Conservation (phyloP, 2,329 filamentous ascomycete species). For the Stachybotrys elegans region DNA sequence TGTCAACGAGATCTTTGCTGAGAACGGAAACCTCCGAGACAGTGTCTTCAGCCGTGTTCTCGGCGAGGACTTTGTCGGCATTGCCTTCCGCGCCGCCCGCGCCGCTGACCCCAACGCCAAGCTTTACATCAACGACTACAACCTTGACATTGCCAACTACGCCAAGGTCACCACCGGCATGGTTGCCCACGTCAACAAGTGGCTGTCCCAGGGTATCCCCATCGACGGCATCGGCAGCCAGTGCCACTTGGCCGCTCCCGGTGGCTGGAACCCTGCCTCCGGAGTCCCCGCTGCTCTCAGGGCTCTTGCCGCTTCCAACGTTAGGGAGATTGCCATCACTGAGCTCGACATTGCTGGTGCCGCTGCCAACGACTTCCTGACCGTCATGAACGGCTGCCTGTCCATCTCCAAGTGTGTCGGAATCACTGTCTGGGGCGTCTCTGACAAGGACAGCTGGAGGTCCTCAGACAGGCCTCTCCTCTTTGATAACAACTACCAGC, state of each 20-base stretch:
- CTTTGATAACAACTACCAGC: slow-evolving; percentile 45
- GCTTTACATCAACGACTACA: slow-evolving; percentile 74
- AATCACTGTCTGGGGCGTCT: slow-evolving; percentile 26
- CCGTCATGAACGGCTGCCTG: slow-evolving; percentile 54
- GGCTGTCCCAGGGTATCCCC: slow-evolving; percentile 51
- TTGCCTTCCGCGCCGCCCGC: slow-evolving; percentile 65
- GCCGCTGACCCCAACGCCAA: slow-evolving; percentile 61
- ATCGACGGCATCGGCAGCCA: slow-evolving; percentile 54
- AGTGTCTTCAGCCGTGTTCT: slow-evolving; percentile 64
- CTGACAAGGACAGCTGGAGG: slow-evolving; percentile 36
- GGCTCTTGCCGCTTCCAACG: slow-evolving; percentile 42
- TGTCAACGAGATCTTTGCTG: slow-evolving; percentile 60
- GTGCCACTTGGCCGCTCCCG: slow-evolving; percentile 44
- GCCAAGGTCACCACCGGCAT: slow-evolving; percentile 57
- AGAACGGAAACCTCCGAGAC: slow-evolving; percentile 53
- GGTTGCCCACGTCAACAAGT: slow-evolving; percentile 56
- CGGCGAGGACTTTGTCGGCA: slow-evolving; percentile 63
- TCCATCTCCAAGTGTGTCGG: slow-evolving; percentile 55
- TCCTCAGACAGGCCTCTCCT: slow-evolving; percentile 44
- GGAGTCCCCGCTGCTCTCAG: slow-evolving; percentile 43
- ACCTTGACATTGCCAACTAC: slow-evolving; percentile 56
- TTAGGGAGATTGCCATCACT: slow-evolving; percentile 59
- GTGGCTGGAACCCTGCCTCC: slow-evolving; percentile 45
- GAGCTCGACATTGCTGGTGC: slow-evolving; percentile 63
- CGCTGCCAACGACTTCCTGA: slow-evolving; percentile 51